Evolutionary conservation across 306 rosid genomes (phyloP).

Genomic region (Cajanus cajan): DNA sequence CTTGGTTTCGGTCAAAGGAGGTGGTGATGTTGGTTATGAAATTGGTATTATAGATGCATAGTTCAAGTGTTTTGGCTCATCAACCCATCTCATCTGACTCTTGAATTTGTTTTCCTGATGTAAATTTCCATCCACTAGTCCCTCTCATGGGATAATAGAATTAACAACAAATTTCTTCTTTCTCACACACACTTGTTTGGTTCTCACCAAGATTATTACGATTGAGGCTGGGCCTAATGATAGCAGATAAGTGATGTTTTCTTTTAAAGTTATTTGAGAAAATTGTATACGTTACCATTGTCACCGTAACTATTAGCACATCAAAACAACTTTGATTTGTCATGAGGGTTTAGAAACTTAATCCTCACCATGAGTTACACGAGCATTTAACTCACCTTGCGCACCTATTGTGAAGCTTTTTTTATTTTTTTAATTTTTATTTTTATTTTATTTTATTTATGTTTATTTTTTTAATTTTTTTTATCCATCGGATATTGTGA

Average conservation of each 20-base stretch:
- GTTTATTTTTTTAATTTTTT: too few relatives aligned
- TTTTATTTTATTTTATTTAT: too few relatives aligned
- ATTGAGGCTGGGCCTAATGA: background rate
- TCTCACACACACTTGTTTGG: background rate
- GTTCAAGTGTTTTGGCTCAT: background rate
- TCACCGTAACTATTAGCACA: background rate
- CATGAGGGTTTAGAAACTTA: background rate
- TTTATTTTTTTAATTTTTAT: too few relatives aligned
- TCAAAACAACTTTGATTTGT: background rate
- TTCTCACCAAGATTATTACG: too few relatives aligned
- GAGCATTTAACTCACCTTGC: too few relatives aligned
- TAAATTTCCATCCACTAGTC: background rate
- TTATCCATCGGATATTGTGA: too few relatives aligned
- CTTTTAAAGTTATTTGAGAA: background rate
- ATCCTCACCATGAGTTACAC: background rate
- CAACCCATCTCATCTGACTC: background rate
- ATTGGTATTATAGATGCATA: constrained; percentile 37
- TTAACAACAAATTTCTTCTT: background rate
- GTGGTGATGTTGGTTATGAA: constrained; percentile 39
- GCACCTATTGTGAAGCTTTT: too few relatives aligned
- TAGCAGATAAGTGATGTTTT: background rate
- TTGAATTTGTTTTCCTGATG: background rate
- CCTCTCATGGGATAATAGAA: background rate
- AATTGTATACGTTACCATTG: background rate
- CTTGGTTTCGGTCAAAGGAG: constrained; percentile 64